These are phyloP conservation scores for Fraxinus baroniana DNA, from an alignment of 305 asterid genomes.

Conservation along the genomic window DNA sequence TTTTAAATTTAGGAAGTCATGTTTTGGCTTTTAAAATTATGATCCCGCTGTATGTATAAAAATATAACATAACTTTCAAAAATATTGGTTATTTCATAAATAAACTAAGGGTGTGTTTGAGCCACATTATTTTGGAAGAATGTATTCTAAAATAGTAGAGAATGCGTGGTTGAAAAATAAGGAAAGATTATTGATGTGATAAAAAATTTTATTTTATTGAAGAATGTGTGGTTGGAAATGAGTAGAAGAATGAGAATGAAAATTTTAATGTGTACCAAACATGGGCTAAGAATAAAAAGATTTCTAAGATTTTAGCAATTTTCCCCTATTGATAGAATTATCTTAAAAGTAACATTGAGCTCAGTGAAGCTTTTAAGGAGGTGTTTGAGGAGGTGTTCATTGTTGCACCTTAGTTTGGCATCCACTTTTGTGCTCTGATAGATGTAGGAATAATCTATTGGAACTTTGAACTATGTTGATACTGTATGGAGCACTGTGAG, in stretches of 20 bases:
- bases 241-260: no score
- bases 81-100: neutral
- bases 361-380: neutral
- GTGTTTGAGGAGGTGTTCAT: neutral
- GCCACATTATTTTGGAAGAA: no score
- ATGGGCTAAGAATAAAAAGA: neutral
- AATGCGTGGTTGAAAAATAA: no score
- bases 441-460: neutral
- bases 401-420: neutral
- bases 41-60: neutral
- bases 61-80: neutral
- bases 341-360: neutral
- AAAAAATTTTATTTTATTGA: no score
- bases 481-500: neutral
- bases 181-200: no score
- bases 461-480: neutral
- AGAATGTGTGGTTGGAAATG: no score
- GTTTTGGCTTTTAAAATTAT: neutral
- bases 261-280: no score
- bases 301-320: neutral
- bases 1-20: neutral
- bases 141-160: no score
- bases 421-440: neutral
- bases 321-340: neutral
- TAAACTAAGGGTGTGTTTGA: neutral